phyloP scores from a whole-genome alignment of 2,329 filamentous ascomycete genomes.

The Aspergillus glaucus region DNA sequence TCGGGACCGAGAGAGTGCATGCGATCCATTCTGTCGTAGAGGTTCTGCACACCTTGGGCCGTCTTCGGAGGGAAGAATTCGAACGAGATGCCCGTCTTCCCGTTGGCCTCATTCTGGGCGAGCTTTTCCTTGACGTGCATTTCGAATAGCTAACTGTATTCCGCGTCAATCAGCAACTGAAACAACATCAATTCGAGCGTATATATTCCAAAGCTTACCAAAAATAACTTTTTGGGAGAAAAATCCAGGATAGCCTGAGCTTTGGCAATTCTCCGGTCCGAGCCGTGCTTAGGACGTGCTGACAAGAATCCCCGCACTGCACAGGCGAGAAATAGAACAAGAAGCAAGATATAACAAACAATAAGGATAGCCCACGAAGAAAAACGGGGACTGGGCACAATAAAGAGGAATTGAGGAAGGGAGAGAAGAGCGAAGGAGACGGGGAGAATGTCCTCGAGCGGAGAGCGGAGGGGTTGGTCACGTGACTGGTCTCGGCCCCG shows the following conservation, averaged over 20 bases:
- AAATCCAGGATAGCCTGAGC: neutral
- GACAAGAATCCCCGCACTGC: neutral
- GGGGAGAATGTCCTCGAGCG: slow-evolving; percentile 4
- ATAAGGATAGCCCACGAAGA: neutral
- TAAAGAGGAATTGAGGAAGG: neutral
- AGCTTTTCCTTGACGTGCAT: slow-evolving; percentile 98
- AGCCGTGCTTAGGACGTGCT: neutral
- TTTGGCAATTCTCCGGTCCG: neutral
- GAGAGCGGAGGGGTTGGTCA: slow-evolving; percentile 2
- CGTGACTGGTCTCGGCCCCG: neutral
- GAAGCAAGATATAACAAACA: neutral
- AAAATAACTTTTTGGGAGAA: neutral
- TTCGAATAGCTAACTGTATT: slow-evolving; percentile 30
- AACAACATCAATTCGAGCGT: neutral
- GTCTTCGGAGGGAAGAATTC: slow-evolving; percentile 99
- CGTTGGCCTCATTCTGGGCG: slow-evolving; percentile 68
- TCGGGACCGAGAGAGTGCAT: slow-evolving; percentile 92
- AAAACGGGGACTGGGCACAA: too few relatives aligned
- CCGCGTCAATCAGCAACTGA: neutral
- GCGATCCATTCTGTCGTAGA: slow-evolving; percentile 98
- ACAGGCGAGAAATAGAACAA: slow-evolving; percentile 2
- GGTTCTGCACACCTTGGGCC: slow-evolving; percentile 80
- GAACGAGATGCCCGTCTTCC: slow-evolving; percentile 90
- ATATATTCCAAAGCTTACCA: neutral
- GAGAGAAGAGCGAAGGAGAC: slow-evolving; percentile 1